Conservation (phyloP, 2,329 filamentous ascomycete genomes). For the Fusarium redolens region DNA sequence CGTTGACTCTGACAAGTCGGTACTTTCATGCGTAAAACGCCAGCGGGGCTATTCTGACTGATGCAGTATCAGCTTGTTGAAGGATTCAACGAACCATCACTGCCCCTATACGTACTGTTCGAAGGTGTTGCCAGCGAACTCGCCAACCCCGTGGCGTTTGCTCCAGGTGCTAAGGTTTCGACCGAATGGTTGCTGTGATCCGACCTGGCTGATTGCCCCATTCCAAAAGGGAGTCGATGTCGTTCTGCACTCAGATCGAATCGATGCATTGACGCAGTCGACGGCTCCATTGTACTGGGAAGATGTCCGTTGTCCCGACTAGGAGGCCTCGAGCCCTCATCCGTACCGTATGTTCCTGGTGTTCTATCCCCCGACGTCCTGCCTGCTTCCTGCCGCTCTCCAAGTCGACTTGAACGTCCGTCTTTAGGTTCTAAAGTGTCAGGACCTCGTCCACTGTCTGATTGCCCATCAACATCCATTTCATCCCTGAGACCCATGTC, state of each 20-base stretch:
- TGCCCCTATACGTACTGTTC: constrained; percentile 28
- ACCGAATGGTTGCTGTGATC: constrained; percentile 22
- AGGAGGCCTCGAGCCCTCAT: constrained; percentile 35
- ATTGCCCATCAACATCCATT: constrained; percentile 29
- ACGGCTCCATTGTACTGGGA: constrained; percentile 37
- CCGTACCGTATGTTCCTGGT: constrained; percentile 32
- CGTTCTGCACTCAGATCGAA: constrained; percentile 39
- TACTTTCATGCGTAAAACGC: constrained; percentile 3
- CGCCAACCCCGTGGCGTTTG: constrained; percentile 7
- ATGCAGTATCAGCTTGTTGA: constrained; percentile 35
- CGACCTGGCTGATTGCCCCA: constrained; percentile 14
- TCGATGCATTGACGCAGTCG: constrained; percentile 32
- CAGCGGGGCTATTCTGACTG: constrained; percentile 11
- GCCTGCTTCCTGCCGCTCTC: constrained; percentile 29
- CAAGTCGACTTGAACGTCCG: constrained; percentile 10
- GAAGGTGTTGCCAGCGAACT: constrained; percentile 15
- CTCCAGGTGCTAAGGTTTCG: constrained; percentile 18
- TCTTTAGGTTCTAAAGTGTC: constrained; percentile 31
- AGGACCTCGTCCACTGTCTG: constrained; percentile 21
- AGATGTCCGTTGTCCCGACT: constrained; percentile 38
- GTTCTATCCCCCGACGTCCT: constrained; percentile 36
- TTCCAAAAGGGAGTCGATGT: constrained; percentile 35
- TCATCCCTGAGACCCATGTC: constrained; percentile 44
- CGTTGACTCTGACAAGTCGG: background rate
- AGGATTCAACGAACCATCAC: constrained; percentile 33